Conservation (phyloP, 1,284 basidiomycete genomes). For the Cryptococcus floricola region DNA sequence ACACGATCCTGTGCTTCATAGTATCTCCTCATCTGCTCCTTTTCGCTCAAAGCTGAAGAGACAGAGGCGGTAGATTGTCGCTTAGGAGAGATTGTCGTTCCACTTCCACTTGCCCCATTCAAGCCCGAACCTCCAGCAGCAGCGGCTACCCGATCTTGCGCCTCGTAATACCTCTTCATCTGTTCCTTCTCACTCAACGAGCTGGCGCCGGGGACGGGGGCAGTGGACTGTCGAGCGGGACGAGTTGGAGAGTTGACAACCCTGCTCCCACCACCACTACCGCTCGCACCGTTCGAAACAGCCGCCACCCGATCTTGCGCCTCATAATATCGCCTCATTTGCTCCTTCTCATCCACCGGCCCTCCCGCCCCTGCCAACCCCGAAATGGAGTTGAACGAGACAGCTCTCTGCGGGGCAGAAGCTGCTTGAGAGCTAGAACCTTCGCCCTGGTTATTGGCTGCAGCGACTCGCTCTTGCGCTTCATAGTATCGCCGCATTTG, state of each 20-base stretch:
- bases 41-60: constrained; percentile 22
- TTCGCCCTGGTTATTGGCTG: neutral
- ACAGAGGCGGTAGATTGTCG: neutral
- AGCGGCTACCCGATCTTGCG: constrained; percentile 52
- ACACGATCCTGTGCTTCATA: constrained; percentile 31
- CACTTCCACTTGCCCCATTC: neutral
- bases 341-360: constrained; percentile 40
- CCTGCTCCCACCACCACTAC: neutral
- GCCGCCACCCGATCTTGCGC: constrained; percentile 54
- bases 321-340: constrained; percentile 52
- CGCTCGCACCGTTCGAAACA: neutral
- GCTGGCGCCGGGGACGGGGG: neutral
- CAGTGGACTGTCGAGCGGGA: neutral
- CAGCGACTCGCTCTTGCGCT: constrained; percentile 14
- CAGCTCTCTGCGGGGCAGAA: too few species aligned
- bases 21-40: constrained; percentile 36
- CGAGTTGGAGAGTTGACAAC: too few species aligned
- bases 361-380: too few species aligned
- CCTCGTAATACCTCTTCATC: constrained; percentile 54
- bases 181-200: constrained; percentile 42
- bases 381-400: too few species aligned
- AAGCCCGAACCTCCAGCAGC: neutral
- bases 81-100: neutral
- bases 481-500: constrained; percentile 32
- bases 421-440: too few species aligned